phyloP scores from a whole-genome alignment of 2,329 filamentous ascomycete genomes.

The Monilinia fructicola region DNA sequence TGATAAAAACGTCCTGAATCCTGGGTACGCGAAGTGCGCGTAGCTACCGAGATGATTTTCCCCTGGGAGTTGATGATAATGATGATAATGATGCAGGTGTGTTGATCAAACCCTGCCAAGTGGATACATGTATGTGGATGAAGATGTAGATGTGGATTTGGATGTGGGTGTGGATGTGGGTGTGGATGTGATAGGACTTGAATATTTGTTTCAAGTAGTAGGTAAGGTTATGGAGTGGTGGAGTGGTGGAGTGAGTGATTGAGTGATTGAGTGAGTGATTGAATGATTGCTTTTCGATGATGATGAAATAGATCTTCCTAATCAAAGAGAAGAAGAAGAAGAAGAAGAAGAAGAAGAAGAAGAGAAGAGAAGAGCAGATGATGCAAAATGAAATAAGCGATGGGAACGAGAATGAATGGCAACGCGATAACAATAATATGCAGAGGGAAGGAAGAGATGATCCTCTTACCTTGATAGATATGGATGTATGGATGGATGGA shows the following conservation, averaged over 20 bases:
- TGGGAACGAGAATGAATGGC: neutral
- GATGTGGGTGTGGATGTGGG: neutral
- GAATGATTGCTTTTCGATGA: neutral
- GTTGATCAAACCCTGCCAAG: neutral
- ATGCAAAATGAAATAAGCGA: neutral
- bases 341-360: neutral
- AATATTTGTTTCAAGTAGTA: neutral
- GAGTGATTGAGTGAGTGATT: neutral
- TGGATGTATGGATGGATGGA: neutral
- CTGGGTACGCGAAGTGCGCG: slow-evolving; percentile 5
- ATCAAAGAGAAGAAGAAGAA: neutral
- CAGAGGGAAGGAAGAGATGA: neutral
- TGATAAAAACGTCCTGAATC: neutral
- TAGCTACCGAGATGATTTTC: neutral
- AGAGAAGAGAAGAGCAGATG: too few species aligned
- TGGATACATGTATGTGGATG: neutral
- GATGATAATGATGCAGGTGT: neutral
- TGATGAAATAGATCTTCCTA: neutral
- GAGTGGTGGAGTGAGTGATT: neutral
- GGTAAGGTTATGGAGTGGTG: too few species aligned
- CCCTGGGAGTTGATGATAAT: neutral
- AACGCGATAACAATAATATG: neutral
- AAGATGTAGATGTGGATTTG: neutral
- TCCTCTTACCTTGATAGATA: neutral
- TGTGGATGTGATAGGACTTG: neutral